Evolutionary conservation across 2,329 filamentous ascomycete species (phyloP), one percentile per base, ranked within the genome.

Genomic region (Pestalotiopsis sp.): DNA sequence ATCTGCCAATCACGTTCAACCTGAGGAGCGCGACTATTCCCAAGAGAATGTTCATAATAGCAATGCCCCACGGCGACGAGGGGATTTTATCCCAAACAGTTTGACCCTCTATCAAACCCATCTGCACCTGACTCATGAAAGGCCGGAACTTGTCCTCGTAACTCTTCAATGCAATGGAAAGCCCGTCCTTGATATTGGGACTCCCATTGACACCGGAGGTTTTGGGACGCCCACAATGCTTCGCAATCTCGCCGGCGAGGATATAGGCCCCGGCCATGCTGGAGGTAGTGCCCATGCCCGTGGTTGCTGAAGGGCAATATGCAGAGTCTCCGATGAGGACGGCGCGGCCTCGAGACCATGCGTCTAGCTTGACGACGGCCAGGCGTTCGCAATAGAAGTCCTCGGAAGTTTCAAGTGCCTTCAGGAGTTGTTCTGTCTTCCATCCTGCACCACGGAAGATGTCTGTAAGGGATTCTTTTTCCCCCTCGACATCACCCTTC

Each of bases 191-290:
- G n/a, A n/a, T n/a, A n/a, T n/a, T n/a, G n/a, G n/a, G n/a, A n/a
- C n/a, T n/a, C n/a, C n/a, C 14, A 12, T 60, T 25, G 17, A 45
- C 41, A 64, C 45, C 3, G 67, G n/a, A 5, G 69, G 68, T 3
- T 69, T 65, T 2, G 67, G 67, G 4, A 63, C 58, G 39, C 62
- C 39, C 6, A 65, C 69, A 55, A 52, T 12, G 67, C 67, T 68
- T 72, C 58, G 69, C 68, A 27, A 85, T 78, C 71, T 85, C 85
- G 6, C 86, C 85, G 0, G 85, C 85, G 1, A 88, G 78, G 3
- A 87, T 74, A 72, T 88, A 87, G 0, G 84, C 84, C 1, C 82
- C 81, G n/a, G 84, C 73, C 2, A 87, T 72, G 1, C 80, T 81
- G 12, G 76, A 70, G 3, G 80, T 79, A 0, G 82, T 85, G 2